A percentile compares a stretch with the other conserved stretches of the same genome.
Evolutionary conservation across 2,329 filamentous ascomycete species (phyloP).

Genomic region (Podosphaera xanthii): DNA sequence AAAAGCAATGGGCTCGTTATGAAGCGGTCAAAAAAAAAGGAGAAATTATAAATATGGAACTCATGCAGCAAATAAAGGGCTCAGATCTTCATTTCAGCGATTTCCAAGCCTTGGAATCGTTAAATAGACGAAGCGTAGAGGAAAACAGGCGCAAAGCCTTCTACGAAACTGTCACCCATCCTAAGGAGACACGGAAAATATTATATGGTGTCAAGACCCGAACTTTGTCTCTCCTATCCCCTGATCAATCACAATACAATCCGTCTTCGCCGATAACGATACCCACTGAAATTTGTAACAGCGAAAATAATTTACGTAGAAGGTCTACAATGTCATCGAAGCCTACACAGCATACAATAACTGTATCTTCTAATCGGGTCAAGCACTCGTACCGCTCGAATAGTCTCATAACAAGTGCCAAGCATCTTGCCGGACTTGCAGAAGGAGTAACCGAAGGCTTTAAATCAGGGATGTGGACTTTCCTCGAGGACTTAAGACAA

Average conservation of each 20-base stretch:
- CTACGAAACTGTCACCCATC: constrained; percentile 25
- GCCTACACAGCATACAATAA: constrained; percentile 12
- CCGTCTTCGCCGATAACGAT: constrained; percentile 7
- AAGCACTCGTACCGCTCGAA: constrained; percentile 16
- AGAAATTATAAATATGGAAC: constrained; percentile 37
- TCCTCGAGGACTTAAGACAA: constrained; percentile 84
- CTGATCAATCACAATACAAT: constrained; percentile 13
- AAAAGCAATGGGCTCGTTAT: constrained; percentile 60
- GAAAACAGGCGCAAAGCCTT: constrained; percentile 52
- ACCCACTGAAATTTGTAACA: constrained; percentile 17
- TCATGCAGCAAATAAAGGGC: constrained; percentile 28
- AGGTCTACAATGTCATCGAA: constrained; percentile 13
- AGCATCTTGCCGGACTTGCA: constrained; percentile 22
- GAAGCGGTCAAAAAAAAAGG: constrained; percentile 57
- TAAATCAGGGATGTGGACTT: constrained; percentile 54
- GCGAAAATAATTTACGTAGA: constrained; percentile 5
- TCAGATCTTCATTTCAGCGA: constrained; percentile 6
- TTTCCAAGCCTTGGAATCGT: constrained; percentile 9
- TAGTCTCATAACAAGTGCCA: constrained; percentile 14
- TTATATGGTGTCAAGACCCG: constrained; percentile 41
- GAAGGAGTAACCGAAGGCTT: constrained; percentile 53
- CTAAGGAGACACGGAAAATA: constrained; percentile 27
- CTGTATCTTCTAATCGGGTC: constrained; percentile 9
- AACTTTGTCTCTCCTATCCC: constrained; percentile 64
- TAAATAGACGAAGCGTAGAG: constrained; percentile 25